Percentiles rank a stretch among this genome's conserved stretches.
phyloP scores from a whole-genome alignment of 345 rosid genomes.

The Chamaenerion angustifolium region DNA sequence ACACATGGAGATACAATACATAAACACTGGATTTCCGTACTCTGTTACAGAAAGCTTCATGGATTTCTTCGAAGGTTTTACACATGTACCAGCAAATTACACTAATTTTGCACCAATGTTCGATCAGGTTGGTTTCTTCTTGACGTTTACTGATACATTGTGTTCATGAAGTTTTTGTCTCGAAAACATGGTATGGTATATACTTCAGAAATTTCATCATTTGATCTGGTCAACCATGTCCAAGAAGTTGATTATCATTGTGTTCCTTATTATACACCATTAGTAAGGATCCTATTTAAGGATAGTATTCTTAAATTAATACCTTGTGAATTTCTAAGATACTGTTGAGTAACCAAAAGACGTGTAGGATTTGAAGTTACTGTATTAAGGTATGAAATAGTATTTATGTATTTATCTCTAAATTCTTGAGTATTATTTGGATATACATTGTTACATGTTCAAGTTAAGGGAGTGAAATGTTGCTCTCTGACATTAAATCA shows the following conservation, averaged over 20 bases:
- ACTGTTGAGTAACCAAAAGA: too few relatives aligned
- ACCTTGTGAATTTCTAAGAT: too few relatives aligned
- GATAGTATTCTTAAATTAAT: too few relatives aligned
- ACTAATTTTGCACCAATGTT: slow-evolving; percentile 20
- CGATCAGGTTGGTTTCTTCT: slow-evolving; percentile 29
- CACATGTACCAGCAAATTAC: slow-evolving; percentile 27
- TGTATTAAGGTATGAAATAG: not conserved
- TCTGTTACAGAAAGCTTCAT: slow-evolving; percentile 40
- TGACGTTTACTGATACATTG: not conserved
- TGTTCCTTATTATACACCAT: too few relatives aligned
- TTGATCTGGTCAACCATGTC: too few relatives aligned
- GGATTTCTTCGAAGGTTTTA: slow-evolving; percentile 45
- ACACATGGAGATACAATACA: slow-evolving; percentile 45
- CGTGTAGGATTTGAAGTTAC: too few relatives aligned
- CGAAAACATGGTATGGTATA: not conserved
- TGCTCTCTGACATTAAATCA: too few relatives aligned
- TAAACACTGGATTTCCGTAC: slow-evolving; percentile 44
- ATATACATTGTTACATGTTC: not conserved
- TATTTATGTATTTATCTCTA: not conserved
- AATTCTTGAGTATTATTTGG: not conserved
- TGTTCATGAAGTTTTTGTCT: not conserved
- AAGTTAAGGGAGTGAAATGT: too few relatives aligned
- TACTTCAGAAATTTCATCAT: too few relatives aligned
- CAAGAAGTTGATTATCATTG: too few relatives aligned
- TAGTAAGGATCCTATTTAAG: too few relatives aligned